Percentiles rank a stretch among this genome's conserved stretches.
These are phyloP conservation scores for Darksidea phi DNA, from an alignment of 495 filamentous ascomycete genomes.

Conservation along the genomic window DNA sequence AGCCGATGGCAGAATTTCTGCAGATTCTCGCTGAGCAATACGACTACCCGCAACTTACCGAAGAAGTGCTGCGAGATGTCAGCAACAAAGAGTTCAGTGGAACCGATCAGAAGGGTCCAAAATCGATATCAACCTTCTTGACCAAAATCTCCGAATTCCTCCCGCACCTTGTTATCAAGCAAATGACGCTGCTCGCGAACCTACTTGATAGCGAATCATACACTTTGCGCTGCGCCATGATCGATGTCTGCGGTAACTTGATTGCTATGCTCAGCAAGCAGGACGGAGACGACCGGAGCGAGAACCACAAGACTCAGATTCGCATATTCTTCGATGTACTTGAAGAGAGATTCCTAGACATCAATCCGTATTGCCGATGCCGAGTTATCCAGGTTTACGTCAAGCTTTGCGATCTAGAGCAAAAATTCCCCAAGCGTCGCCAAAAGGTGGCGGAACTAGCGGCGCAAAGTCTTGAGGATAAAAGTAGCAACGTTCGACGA, in stretches of 20 bases:
- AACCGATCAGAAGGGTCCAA: conserved; percentile 91
- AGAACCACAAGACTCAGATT: conserved; percentile 89
- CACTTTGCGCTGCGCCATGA: conserved; percentile 85
- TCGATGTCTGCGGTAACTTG: conserved; percentile 98
- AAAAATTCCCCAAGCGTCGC: conserved; percentile 86
- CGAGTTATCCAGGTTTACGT: conserved; percentile 89
- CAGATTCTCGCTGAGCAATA: conserved; percentile 97
- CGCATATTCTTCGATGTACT: conserved; percentile 96
- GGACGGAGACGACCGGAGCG: conserved; percentile 69
- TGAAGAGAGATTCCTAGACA: conserved; percentile 92
- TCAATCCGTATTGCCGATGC: conserved; percentile 95
- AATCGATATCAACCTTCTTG: conserved; percentile 97
- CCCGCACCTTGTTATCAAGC: conserved; percentile 90
- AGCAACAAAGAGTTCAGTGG: conserved; percentile 97
- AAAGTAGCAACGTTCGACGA: conserved; percentile 92
- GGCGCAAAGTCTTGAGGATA: conserved; percentile 87
- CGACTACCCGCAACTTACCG: conserved; percentile 92
- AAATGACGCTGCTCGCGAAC: conserved; percentile 91
- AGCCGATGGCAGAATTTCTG: conserved; percentile 98
- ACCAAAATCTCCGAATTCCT: conserved; percentile 93
- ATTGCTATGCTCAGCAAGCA: conserved; percentile 86
- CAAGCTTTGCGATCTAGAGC: conserved; percentile 86
- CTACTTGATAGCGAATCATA: conserved; percentile 97
- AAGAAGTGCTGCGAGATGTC: conserved; percentile 88
- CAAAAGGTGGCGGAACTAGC: conserved; percentile 84